Percentiles rank a stretch among this genome's conserved stretches.
Evolutionary conservation across 495 filamentous ascomycete genomes (phyloP).

Genomic region (Penicillium canariense): DNA sequence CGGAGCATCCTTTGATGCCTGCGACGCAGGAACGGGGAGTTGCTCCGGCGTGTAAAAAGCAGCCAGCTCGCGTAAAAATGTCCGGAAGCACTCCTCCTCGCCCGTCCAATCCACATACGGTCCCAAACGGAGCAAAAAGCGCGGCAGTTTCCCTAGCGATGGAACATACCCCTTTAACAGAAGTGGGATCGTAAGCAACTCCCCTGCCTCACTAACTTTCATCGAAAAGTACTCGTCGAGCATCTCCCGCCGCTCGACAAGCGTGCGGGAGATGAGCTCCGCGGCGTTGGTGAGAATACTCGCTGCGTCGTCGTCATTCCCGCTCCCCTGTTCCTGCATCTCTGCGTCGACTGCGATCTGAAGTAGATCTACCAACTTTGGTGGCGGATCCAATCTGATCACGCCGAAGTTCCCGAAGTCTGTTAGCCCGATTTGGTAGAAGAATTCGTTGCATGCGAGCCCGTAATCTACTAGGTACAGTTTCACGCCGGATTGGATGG

Average conservation of each 20-base stretch:
- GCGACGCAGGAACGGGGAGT: constrained; percentile 56
- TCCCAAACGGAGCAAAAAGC: constrained; percentile 83
- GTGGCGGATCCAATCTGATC: constrained; percentile 75
- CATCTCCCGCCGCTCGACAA: constrained; percentile 80
- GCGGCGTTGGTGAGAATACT: constrained; percentile 67
- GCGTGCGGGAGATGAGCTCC: constrained; percentile 53
- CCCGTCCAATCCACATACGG: constrained; percentile 84
- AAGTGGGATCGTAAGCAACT: constrained; percentile 76
- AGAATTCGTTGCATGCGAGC: constrained; percentile 81
- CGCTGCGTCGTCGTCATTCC: constrained; percentile 45
- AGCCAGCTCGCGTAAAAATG: constrained; percentile 84
- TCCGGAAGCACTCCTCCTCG: constrained; percentile 83
- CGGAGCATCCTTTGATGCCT: constrained; percentile 3
- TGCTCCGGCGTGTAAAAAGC: constrained; percentile 88
- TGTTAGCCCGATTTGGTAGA: constrained; percentile 95
- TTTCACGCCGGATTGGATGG: constrained; percentile 90
- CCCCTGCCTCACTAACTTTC: constrained; percentile 73
- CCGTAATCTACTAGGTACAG: constrained; percentile 95
- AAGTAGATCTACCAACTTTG: constrained; percentile 69
- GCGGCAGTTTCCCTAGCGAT: constrained; percentile 78
- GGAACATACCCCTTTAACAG: constrained; percentile 88
- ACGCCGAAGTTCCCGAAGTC: constrained; percentile 94
- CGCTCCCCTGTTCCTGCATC: constrained; percentile 21
- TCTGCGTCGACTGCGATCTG: constrained; percentile 71
- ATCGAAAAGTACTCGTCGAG: constrained; percentile 89